These are phyloP conservation scores for Triticum aestivum DNA, from an alignment of 176 grass and related monocot genomes.

Conservation along the genomic window DNA sequence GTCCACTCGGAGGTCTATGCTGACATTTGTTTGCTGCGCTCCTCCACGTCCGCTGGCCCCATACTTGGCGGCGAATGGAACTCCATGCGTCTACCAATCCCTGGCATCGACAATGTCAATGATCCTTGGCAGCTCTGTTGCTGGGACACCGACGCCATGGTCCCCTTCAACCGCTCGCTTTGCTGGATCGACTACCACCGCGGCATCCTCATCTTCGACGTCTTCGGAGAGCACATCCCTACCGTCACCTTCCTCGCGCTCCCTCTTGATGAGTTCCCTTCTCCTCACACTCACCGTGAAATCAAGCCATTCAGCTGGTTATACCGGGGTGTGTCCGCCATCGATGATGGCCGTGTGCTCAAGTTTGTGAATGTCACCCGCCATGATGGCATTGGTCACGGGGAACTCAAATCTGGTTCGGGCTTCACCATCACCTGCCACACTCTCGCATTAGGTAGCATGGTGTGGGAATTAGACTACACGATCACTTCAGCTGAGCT, in stretches of 20 bases:
- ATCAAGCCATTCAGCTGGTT: neutral
- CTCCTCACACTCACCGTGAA: too few relatives aligned
- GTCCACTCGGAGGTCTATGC: neutral
- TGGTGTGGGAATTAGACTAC: neutral
- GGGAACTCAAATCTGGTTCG: neutral
- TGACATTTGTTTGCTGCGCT: neutral
- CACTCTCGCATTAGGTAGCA: neutral
- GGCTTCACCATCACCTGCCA: conserved; percentile 21
- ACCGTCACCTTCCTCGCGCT: neutral
- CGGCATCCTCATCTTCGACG: conserved; percentile 1
- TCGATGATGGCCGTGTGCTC: neutral
- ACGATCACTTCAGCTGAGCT: neutral
- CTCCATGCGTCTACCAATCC: neutral
- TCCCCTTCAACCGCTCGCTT: neutral
- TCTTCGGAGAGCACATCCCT: neutral
- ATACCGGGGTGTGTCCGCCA: neutral
- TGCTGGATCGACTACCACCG: conserved; percentile 5
- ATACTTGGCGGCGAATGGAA: neutral
- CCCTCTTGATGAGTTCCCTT: neutral
- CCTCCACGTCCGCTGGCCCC: too few relatives aligned
- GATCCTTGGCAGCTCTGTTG: neutral
- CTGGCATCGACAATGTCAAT: neutral
- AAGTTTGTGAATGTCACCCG: neutral
- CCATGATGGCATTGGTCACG: neutral
- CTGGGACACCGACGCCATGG: neutral